These are phyloP conservation scores for Henningerozyma blattae DNA, from an alignment of 805 yeast species.

Conservation along the genomic window DNA sequence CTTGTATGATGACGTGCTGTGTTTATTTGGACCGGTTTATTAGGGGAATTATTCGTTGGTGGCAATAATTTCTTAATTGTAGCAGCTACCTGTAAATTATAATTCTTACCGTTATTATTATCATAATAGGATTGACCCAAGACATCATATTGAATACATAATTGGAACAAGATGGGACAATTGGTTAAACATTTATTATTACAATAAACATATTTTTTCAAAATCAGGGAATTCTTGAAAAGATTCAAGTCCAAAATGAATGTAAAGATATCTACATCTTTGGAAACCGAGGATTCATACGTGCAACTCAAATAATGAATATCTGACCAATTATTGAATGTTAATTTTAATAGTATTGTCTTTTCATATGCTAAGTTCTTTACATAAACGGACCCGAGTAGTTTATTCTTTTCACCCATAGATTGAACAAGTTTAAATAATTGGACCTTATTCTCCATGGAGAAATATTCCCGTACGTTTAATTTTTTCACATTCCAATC, in stretches of 20 bases:
- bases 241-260: too few species aligned
- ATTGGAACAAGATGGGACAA: conserved; percentile 2
- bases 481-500: too few species aligned
- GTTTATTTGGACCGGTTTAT: neutral
- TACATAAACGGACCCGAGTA: conserved; percentile 19
- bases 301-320: conserved; percentile 12
- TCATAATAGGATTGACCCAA: conserved; percentile 24
- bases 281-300: too few species aligned
- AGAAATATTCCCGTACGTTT: too few species aligned
- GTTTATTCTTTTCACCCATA: conserved; percentile 6
- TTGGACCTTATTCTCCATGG: neutral
- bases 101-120: conserved; percentile 25
- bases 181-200: too few species aligned
- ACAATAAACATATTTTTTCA: too few species aligned
- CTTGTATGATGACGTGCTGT: conserved; percentile 3
- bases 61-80: neutral
- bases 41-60: neutral
- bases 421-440: neutral
- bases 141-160: conserved; percentile 25
- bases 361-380: conserved; percentile 25
- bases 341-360: conserved; percentile 21
- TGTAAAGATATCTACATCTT: too few species aligned
- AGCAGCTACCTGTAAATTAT: conserved; percentile 10
- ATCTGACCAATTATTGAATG: conserved; percentile 24
- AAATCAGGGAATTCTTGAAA: too few species aligned